These are phyloP conservation scores for Chlorella vulgaris DNA, from an alignment of 139 green algal species.

Conservation along the genomic window DNA sequence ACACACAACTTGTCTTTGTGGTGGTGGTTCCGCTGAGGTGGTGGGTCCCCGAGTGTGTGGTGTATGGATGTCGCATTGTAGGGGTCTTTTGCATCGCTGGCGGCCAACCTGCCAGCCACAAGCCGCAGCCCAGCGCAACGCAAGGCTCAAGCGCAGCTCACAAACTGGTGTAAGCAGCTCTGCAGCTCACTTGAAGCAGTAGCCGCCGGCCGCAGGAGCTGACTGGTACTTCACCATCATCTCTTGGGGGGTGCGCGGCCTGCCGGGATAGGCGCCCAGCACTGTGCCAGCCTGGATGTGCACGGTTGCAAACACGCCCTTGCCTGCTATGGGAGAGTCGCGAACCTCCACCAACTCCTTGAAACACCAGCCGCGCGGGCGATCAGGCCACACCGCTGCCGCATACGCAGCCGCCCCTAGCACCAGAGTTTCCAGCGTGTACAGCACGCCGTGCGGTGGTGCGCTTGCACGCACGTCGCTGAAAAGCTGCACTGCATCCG, in stretches of 20 bases:
- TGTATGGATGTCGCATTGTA: neutral
- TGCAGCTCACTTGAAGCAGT: conserved; percentile 43
- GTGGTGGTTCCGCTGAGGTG: no score
- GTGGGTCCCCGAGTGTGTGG: neutral
- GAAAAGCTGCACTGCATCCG: neutral
- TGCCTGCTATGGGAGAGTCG: conserved; percentile 42
- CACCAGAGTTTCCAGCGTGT: conserved; percentile 1
- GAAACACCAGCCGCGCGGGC: conserved; percentile 28
- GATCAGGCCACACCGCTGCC: conserved; percentile 26
- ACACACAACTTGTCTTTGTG: no score
- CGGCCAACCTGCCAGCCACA: neutral
- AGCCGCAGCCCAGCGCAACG: neutral
- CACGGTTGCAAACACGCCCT: conserved; percentile 56
- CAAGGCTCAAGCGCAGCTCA: neutral
- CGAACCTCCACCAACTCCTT: conserved; percentile 35
- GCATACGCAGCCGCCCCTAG: conserved; percentile 3
- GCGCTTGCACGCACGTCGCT: neutral
- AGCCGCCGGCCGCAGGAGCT: conserved; percentile 41
- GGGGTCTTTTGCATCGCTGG: neutral
- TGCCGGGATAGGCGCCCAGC: conserved; percentile 64
- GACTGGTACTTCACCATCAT: conserved; percentile 53
- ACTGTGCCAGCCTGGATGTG: conserved; percentile 48
- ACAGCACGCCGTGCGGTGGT: neutral
- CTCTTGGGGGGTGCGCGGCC: conserved; percentile 32
- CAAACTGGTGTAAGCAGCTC: neutral